These are phyloP conservation scores for Colletotrichum brevisporum DNA, from an alignment of 2,329 filamentous ascomycete genomes.

Conservation along the genomic window DNA sequence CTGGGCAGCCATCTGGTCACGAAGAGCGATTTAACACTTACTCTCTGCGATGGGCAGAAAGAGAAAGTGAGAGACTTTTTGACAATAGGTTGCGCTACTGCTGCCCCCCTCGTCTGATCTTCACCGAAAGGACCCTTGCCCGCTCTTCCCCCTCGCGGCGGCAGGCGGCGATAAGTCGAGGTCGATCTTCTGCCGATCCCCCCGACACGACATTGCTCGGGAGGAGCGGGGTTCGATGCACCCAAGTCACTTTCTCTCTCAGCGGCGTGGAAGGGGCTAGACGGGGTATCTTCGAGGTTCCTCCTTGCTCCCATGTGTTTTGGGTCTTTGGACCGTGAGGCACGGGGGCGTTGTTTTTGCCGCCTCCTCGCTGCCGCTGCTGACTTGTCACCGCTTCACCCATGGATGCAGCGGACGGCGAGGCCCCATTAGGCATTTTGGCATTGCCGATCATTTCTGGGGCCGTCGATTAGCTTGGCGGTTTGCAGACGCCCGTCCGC, in stretches of 20 bases:
- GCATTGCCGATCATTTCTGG: conserved; percentile 6
- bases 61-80: not conserved
- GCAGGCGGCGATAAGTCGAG: not conserved
- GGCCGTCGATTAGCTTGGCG: not conserved
- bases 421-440: conserved; percentile 6
- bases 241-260: not conserved
- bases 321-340: too few relatives aligned
- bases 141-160: conserved; percentile 1
- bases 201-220: conserved; percentile 10
- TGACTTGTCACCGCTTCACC: not conserved
- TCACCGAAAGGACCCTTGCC: not conserved
- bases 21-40: not conserved
- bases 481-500: not conserved
- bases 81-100: not conserved
- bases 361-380: too few relatives aligned
- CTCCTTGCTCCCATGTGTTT: too few relatives aligned
- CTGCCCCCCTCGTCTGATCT: conserved; percentile 25
- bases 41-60: not conserved
- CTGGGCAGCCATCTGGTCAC: not conserved
- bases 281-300: too few relatives aligned
- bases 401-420: conserved; percentile 11
- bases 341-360: too few relatives aligned
- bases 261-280: not conserved
- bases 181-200: conserved; percentile 26
- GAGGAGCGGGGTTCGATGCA: conserved; percentile 17